These are phyloP conservation scores for Filosporella fistucella DNA, from an alignment of 495 filamentous ascomycete genomes.

Conservation along the genomic window DNA sequence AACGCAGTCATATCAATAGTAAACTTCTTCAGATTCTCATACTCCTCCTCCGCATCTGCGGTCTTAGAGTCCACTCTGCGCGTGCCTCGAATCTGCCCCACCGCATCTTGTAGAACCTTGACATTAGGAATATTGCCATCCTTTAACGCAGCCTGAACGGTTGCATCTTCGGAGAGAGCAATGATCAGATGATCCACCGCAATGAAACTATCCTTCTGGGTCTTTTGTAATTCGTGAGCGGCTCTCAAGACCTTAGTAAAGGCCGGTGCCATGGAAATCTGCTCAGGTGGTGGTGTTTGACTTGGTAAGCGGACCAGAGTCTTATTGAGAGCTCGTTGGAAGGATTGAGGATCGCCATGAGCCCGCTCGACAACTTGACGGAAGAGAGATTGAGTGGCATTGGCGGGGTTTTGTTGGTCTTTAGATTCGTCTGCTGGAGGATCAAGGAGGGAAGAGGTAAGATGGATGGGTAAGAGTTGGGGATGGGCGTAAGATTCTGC, in stretches of 20 bases:
- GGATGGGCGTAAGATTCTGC: conserved; percentile 86
- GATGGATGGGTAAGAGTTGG: conserved; percentile 82
- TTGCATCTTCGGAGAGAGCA: conserved; percentile 70
- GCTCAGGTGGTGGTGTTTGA: conserved; percentile 91
- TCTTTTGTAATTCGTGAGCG: conserved; percentile 88
- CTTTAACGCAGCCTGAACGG: conserved; percentile 66
- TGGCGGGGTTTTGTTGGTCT: conserved; percentile 61
- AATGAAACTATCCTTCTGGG: conserved; percentile 91
- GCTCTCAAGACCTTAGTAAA: conserved; percentile 77
- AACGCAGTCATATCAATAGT: conserved; percentile 95
- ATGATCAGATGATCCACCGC: conserved; percentile 92
- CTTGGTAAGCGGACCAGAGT: conserved; percentile 82
- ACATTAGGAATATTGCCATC: conserved; percentile 90
- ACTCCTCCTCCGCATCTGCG: conserved; percentile 83
- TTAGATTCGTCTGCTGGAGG: conserved; percentile 72
- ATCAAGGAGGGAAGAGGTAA: conserved; percentile 84
- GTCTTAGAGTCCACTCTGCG: conserved; percentile 91
- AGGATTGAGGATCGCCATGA: conserved; percentile 82
- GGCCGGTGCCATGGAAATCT: conserved; percentile 70
- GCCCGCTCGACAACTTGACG: conserved; percentile 91
- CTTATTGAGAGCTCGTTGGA: conserved; percentile 89
- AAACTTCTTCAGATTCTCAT: conserved; percentile 94
- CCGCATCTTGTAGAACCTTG: conserved; percentile 81
- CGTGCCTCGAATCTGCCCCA: conserved; percentile 86
- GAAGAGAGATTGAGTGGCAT: conserved; percentile 68